Evolutionary conservation across 495 filamentous ascomycete genomes (phyloP), one percentile per base, ranked within the genome.

Genomic region (Aspergillus leporis): DNA sequence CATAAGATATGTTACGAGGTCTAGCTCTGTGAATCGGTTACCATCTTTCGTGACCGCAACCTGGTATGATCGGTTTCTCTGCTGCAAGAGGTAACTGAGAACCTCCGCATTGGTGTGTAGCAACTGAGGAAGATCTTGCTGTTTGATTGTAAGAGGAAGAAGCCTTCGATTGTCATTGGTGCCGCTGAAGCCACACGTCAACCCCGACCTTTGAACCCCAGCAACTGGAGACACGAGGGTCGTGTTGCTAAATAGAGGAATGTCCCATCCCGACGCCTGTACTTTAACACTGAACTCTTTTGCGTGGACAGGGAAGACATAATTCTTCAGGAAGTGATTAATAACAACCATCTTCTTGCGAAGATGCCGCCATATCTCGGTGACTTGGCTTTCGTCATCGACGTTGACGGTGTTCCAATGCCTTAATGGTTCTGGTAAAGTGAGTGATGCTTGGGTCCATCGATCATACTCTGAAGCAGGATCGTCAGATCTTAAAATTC

Each of bases 241-340:
- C 13, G 18, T 8, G 12, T 32, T 47, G 0, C 0, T 28, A 7
- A 61, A 61, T 0, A 62, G 5, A 34, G 64, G 82, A 45, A 90
- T 70, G 62, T 91, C 87, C 85, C 87, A 91, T 0, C 85, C 87
- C 0, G 87, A 90, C 0, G 83, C 76, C 0, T 84, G 84, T 10
- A 90, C 70, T 63, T 88, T 92, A 5, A 78, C 61, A 0, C 78
- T 77, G 53, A 90, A 92, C 48, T 81, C 74, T 30, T 80, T 86
- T 61, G 83, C 81, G 53, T 88, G 81, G 46, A 75, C 80, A 0
- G 85, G 81, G 56, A 90, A 92, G 5, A 91, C 85, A 14, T 85
- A 68, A 5, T 74, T 61, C 3, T 78, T 71, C 7, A 92, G 66
- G 62, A 81, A 90, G 62, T 83, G 88, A 55, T 92, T 79, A 25